Base-by-base conservation (phyloP, 495 filamentous ascomycete species). In the Talaromyces wortmannii region DNA sequence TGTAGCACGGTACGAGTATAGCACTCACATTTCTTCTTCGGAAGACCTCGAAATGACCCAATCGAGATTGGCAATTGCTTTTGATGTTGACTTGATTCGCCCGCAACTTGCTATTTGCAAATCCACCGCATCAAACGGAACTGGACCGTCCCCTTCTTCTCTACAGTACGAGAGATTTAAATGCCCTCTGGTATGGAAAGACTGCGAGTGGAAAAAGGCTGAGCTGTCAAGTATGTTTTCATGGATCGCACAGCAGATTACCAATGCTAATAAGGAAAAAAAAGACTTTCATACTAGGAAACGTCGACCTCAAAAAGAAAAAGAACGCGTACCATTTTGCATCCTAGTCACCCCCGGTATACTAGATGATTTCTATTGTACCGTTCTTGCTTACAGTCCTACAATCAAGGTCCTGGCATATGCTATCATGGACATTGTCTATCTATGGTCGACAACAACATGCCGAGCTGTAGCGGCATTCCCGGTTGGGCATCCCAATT, bases 281-380 rank as follows among this genome's bases (percentile, higher is more conserved):
- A 33, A 12, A 18, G 13, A 23, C 45, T 33, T 6, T 44, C 23
- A 45, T 33, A n/a, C 50, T 42, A 31, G 8, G 4, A 11, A n/a
- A 36, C 4, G 31, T 15, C 50, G 5, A 18, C 7, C 16, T 6
- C n/a, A 50, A 15, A 52, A 52, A 16, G 31, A 17, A 18, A 18
- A 31, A 5, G 8, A 13, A 15, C 31, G 15, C 3, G 50, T 84
- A 23, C 88, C 90, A 6, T 95, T 95, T 74, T 86, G 89, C 68
- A 91, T 96, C 4, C 73, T 98, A 12, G 90, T 96, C 72, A 94
- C 94, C 4, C 92, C 92, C 1, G 79, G 81, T 23, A 78, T 97
- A 47, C 80, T 90, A 30, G 94, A 98, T 66, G 95, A 98, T 67
- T 98, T 91, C 61, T 98, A 98, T 65, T 97, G 91, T 69, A 91